Base-by-base conservation (phyloP, 78 protist genomes). In the Reticulomyxa filosa region DNA sequence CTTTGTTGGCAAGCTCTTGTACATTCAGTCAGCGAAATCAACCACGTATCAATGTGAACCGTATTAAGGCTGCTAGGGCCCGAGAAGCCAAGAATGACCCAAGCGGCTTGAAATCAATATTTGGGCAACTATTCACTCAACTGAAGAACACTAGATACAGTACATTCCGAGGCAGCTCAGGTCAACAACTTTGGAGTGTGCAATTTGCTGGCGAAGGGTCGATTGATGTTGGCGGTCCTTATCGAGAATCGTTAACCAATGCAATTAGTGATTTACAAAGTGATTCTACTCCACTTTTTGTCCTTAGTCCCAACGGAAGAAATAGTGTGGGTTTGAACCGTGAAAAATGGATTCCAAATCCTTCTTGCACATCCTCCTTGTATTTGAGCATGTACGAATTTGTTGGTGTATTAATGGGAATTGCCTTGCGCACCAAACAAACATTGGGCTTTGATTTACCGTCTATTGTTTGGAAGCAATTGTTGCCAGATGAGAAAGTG, bases 181-280 rank as follows among this genome's bases (percentile, higher is more conserved):
- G n/a, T n/a, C n/a, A n/a, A n/a, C n/a, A n/a, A n/a, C n/a, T n/a
- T n/a, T n/a, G 51, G n/a, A 42, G 46, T 26, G 65, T 61, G 38
- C 38, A 61, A 46, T 61, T 61, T 46, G 8, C 6, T 37, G 73
- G 79, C 55, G 79, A 74, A 30, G 64, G 62, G 2, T 61, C 65
- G 17, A 64, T 6, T 35, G 79, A 74, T 50, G 27, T 22, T n/a
- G 79, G 79, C 46, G 79, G 79, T 8, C 73, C 67, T 22, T 74
- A 52, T 59, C 79, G 79, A 30, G 73, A 65, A 34, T 30, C 65
- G n/a, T 13, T 74, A 29, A 2, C 46, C 11, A 56, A 59, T 6
- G 6, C 62, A 2, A 62, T 62, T 30, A 50, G 46, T 22, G 79
- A 74, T 53, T 65, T 75, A 17, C 75, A 65, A 50, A 51, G 70